Base-by-base conservation (phyloP, 2,329 filamentous ascomycete species). In the Juglanconis oblonga region DNA sequence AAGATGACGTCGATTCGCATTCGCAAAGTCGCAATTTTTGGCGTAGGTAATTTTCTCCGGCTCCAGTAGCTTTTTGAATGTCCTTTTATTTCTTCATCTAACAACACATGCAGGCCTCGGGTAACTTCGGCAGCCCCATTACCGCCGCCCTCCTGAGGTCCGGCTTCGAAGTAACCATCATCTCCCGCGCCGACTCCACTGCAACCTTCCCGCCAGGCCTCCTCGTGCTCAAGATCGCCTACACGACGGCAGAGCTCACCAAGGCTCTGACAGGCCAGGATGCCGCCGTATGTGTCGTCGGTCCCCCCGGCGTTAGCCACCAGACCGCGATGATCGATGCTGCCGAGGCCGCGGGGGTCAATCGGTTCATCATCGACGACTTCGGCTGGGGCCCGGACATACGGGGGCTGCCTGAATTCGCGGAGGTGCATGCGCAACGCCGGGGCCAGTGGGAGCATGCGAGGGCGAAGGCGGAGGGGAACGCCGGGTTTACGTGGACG, bases 1-100 rank as follows among this genome's bases (percentile, higher is more conserved):
- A 24, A 24, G 24, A 24, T 24, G 24, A 24, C 24, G 24, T 24
- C 24, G 24, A 24, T 24, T 24, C 24, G 65, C 29, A 67, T 76
- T 60, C 74, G 73, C 62, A 78, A 73, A 63, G 69, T 79, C 47
- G 71, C 71, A 11, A 51, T 78, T 8, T 68, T 71, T 35, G 76
- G 77, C 55, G 75, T 68, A 58, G 51, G 64, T 62, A 5, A 31
- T 17, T 9, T 24, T 24, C 14, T 24, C 24, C 24, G 24, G 24
- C 24, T 24, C 24, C 24, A 24, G 24, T 24, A 24, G 24, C 24
- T 24, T 24, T 24, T 24, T 24, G 2, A 24, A 24, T 24, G 1
- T 24, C 24, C 24, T 24, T 24, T 24, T 24, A 14, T 17, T 4
- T 9, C 1, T 24, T 4, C 42, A 17, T 24, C 53, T 35, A 11